Evolutionary conservation across 352 stramenopile species (phyloP), one percentile per base, ranked within the genome.

Genomic region (Pythium graminicola): DNA sequence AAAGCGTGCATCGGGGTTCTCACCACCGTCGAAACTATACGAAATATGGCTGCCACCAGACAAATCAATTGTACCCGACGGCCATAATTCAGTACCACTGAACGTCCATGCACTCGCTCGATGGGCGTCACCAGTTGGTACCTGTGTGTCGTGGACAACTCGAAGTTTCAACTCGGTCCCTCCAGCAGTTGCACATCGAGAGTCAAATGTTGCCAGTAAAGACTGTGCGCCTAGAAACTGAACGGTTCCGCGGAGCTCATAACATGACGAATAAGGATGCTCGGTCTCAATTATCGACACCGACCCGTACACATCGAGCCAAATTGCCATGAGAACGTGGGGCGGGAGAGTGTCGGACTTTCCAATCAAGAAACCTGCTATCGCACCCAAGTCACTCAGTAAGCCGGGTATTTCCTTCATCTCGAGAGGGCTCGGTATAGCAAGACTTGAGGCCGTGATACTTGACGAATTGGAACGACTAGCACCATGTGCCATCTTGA

Each of bases 281-380:
- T 56, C 50, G 0, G 64, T 86, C 44, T 93, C 78, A 13, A 93
- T 69, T 13, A 87, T 70, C 10, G 46, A 62, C 4, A 66, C 66
- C 10, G 68, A 70, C 17, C 82, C 82, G 44, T 85, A 89, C n/a
- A 86, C 73, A 20, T 91, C 82, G 3, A 93, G 53, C 82, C 82
- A 93, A 27, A 91, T 81, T 13, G 78, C 60, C 29, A 77, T 58
- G 14, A 91, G 47, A 2, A 88, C 60, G 50, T 86, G 74, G 11
- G 74, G 51, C 13, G 81, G 66, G 3, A 93, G 49, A 26, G 39
- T 44, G 5, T 68, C 53, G 0, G 54, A 69, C 39, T 87, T 59
- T 23, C 76, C 68, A 2, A 90, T 61, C 13, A 93, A 51, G 55
- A 93, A 93, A 11, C 56, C 67, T 6, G 73, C 65, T 6, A 93